phyloP scores from a whole-genome alignment of 2,329 filamentous ascomycete species.

The Fusarium foetens region DNA sequence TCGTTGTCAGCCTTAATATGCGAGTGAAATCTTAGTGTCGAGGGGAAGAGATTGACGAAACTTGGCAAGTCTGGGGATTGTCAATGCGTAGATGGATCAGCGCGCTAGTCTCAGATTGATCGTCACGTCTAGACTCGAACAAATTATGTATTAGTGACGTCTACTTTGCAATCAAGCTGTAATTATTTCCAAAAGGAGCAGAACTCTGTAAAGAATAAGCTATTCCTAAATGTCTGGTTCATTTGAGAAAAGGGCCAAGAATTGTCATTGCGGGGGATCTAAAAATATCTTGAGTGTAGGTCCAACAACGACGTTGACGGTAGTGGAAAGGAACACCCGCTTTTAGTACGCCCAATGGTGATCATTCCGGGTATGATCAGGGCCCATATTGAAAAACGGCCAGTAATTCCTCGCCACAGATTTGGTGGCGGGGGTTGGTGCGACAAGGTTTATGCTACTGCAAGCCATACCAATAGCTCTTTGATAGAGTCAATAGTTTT shows the following conservation, averaged over 20 bases:
- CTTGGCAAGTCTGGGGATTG: neutral
- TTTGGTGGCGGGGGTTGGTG: neutral
- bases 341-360: neutral
- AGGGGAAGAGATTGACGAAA: too few species aligned
- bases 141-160: neutral
- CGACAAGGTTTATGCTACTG: neutral
- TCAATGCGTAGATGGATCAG: neutral
- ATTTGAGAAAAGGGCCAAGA: too few species aligned
- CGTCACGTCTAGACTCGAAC: neutral
- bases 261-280: accelerated
- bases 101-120: neutral
- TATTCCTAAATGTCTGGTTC: neutral
- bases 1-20: neutral
- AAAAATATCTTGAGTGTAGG: neutral
- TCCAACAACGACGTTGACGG: neutral
- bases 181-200: neutral
- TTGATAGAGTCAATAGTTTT: neutral
- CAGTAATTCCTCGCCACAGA: neutral
- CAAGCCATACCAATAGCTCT: neutral
- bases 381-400: neutral
- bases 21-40: neutral
- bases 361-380: neutral
- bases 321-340: neutral
- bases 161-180: neutral
- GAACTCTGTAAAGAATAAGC: accelerated